Base-by-base conservation (phyloP, 768 basidiomycete species). In the Coprinopsis marcescibilis region DNA sequence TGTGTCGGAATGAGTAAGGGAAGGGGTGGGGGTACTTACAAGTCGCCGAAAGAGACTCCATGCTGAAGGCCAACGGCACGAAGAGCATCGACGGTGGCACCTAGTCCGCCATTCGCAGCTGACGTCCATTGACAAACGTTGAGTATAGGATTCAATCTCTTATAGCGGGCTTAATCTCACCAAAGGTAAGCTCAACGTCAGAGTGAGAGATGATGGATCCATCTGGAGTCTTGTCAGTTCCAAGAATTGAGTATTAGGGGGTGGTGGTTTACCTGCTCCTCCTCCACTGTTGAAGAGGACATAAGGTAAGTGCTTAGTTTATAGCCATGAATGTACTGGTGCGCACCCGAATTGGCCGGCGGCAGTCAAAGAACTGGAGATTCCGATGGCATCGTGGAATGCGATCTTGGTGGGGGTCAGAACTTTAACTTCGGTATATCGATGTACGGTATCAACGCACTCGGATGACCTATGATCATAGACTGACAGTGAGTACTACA, bases 191-290 rank as follows among this genome's bases (percentile, higher is more conserved):
- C 54, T 77, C 77, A 27, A 67, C 65, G 7, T 65, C 60, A 17
- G 57, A 53, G 60, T 78, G 77, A 1, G 63, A 58, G 48, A 75
- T 65, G 50, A 77, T 69, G 3, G 75, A 77, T 23, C 75, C 77
- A 49, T 78, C 76, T 46, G 7, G 6, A 24, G 10, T 5, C n/a
- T 32, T n/a, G 38, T 20, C n/a, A n/a, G n/a, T n/a, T n/a, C n/a
- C n/a, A 21, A 5, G 4, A 36, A 36, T 11, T 36, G 10, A n/a
- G n/a, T n/a, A n/a, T n/a, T n/a, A n/a, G n/a, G n/a, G n/a, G n/a
- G 11, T 21, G 6, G 35, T 7, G 15, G 35, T 36, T 19, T 46
- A 46, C 45, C 46, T 36, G 70, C 68, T 15, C 70, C 70, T 54
- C 70, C 69, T 45, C 69, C 67, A 45, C 68, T 70, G 41, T n/a